These are phyloP conservation scores for Nannizziopsis arthrosporioides DNA, from an alignment of 2,329 filamentous ascomycete species.

Conservation along the genomic window DNA sequence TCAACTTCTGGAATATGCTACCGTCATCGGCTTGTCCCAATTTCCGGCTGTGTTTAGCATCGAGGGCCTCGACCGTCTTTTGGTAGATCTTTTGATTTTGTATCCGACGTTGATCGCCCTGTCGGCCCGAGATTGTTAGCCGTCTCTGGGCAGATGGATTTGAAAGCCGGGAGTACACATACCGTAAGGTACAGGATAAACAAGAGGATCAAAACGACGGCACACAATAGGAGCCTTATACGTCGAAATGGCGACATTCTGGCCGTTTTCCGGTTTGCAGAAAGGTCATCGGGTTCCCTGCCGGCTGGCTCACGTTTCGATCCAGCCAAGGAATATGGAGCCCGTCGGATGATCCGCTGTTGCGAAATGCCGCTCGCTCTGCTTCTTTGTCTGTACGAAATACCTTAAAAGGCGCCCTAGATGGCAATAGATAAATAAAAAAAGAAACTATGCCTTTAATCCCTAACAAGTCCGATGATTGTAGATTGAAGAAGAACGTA, in stretches of 20 bases:
- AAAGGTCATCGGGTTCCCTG: not conserved
- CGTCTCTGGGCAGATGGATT: not conserved
- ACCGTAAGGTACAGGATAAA: constrained; percentile 63
- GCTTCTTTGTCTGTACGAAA: too few relatives aligned
- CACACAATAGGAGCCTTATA: constrained; percentile 53
- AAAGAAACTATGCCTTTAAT: too few relatives aligned
- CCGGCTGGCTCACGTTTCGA: not conserved
- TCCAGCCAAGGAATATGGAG: too few relatives aligned
- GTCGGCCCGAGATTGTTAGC: not conserved
- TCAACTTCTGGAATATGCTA: constrained; percentile 53
- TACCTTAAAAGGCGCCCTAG: too few relatives aligned
- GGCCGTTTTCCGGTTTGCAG: constrained; percentile 1
- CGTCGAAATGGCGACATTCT: constrained; percentile 60
- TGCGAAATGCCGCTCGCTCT: too few relatives aligned
- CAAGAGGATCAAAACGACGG: constrained; percentile 53
- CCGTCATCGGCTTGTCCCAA: constrained; percentile 45
- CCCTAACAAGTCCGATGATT: too few relatives aligned
- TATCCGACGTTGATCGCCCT: constrained; percentile 32
- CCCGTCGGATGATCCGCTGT: too few relatives aligned
- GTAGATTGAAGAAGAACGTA: too few relatives aligned
- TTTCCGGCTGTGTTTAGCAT: constrained; percentile 34
- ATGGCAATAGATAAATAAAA: too few relatives aligned
- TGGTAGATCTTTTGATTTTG: constrained; percentile 43
- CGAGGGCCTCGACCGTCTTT: constrained; percentile 44
- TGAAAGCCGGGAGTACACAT: constrained; percentile 26